Evolutionary conservation across 768 basidiomycete genomes (phyloP).

Genomic region (Hortiboletus flavorubellus): DNA sequence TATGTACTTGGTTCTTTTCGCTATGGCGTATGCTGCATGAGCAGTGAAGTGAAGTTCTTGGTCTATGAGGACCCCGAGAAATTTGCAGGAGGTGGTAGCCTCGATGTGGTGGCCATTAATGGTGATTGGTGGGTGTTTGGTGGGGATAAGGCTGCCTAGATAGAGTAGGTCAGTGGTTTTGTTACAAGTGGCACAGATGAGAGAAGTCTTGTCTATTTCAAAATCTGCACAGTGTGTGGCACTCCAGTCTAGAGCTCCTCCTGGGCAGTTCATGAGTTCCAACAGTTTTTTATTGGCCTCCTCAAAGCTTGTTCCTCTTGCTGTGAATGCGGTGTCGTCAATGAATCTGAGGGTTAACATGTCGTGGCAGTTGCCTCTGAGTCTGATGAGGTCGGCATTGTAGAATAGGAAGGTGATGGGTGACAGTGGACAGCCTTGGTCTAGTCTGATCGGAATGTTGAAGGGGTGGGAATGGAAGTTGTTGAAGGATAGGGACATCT

Average conservation of each 20-base stretch:
- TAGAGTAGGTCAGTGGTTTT: not conserved
- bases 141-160: too few species aligned
- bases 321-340: not conserved
- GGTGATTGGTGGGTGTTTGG: too few species aligned
- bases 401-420: slow-evolving; percentile 27
- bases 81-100: not conserved
- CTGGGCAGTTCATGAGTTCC: not conserved
- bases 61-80: not conserved
- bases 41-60: too few species aligned
- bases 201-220: not conserved
- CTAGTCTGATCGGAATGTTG: slow-evolving; percentile 21
- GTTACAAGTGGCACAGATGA: too few species aligned
- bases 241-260: not conserved
- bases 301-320: not conserved
- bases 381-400: slow-evolving; percentile 23
- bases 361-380: too few species aligned
- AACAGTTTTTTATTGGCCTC: not conserved
- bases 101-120: not conserved
- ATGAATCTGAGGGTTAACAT: not conserved
- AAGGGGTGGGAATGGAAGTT: slow-evolving; percentile 20
- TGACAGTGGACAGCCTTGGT: slow-evolving; percentile 33
- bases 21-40: too few species aligned
- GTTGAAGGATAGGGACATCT: slow-evolving; percentile 19
- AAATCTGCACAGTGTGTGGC: not conserved
- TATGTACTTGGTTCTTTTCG: not conserved